Evolutionary conservation across 2,329 filamentous ascomycete genomes (phyloP), one percentile per base, ranked within the genome.

Genomic region (Arthroderma sp.): DNA sequence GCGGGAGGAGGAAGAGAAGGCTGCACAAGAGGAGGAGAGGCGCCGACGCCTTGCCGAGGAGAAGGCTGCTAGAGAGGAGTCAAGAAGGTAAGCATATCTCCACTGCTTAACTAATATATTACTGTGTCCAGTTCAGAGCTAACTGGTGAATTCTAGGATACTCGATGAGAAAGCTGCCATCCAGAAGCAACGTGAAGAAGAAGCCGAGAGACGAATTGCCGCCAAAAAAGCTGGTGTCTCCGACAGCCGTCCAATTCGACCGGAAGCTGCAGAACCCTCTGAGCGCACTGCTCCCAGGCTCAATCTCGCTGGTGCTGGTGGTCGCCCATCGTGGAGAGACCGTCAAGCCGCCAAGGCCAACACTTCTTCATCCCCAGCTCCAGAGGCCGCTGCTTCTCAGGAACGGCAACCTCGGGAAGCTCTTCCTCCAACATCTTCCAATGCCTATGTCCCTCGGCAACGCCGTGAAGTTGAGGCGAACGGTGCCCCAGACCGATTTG

Each of bases 1-100:
- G 43, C 77, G 72, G 46, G 91, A 96, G 66, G 89, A 86, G 64
- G 84, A 94, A 62, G 88, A 94, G 67, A 85, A 81, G 65, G 77
- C 78, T 51, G 73, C 74, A 51, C 80, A 77, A 41, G 87, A 91
- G 42, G 88, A 93, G 63, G 84, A 86, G 67, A 82, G 80, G 66
- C 78, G 81, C 58, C 75, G 78, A 48, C 77, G 80, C 59, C 67
- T 87, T 59, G 75, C 77, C 54, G 82, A 93, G 65, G 82, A 87
- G 62, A 78, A 77, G 61, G 66, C 65, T 29, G 71, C 70, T 59
- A 67, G 73, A 50, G 75, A 78, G 44, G 73, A 75, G 51, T 71
- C 78, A 62, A 67, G 75, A 64, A 69, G 64, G 75, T 77, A 63
- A 59, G 73, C 69, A 46, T 47, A 11, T 44, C 29, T 33, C 29